A percentile compares a stretch with the other conserved stretches of the same genome.
Evolutionary conservation across 257 asterid species (phyloP).

Genomic region (Nicotiana otophora): DNA sequence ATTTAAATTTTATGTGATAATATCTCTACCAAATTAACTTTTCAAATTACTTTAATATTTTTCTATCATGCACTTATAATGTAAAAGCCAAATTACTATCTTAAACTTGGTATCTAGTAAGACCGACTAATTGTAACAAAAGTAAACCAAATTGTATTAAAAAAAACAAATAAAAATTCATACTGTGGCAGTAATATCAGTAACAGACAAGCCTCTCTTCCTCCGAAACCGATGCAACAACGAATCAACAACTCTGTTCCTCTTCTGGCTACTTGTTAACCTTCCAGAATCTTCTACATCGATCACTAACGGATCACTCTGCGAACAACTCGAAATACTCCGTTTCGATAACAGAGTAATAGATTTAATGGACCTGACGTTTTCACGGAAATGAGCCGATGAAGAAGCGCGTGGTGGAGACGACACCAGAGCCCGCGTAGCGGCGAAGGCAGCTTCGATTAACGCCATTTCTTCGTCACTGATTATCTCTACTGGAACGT

Average conservation of each 20-base stretch:
- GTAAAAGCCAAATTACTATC: not conserved
- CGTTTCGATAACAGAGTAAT: constrained; percentile 58
- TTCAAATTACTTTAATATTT: not conserved
- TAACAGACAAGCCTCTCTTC: constrained; percentile 62
- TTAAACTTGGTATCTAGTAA: not conserved
- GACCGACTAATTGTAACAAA: not conserved
- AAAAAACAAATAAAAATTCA: too few relatives aligned
- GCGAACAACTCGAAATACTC: constrained; percentile 37
- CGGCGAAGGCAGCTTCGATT: constrained; percentile 68
- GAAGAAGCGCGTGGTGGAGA: constrained; percentile 8
- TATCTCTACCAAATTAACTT: not conserved
- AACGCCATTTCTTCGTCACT: constrained; percentile 75
- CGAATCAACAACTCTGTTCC: constrained; percentile 33
- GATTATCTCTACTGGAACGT: constrained; percentile 61
- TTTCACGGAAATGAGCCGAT: constrained; percentile 21
- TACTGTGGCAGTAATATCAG: constrained; percentile 87
- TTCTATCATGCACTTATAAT: not conserved
- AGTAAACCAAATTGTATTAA: not conserved
- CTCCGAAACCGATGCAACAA: constrained; percentile 58
- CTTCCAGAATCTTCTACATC: constrained; percentile 68
- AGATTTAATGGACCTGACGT: constrained; percentile 40
- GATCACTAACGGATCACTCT: constrained; percentile 7
- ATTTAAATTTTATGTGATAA: not conserved
- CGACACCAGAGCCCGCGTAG: constrained; percentile 18
- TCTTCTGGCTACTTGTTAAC: constrained; percentile 30